phyloP scores from a whole-genome alignment of 192 early-diverging fungal genomes.

The Gigaspora rosea region DNA sequence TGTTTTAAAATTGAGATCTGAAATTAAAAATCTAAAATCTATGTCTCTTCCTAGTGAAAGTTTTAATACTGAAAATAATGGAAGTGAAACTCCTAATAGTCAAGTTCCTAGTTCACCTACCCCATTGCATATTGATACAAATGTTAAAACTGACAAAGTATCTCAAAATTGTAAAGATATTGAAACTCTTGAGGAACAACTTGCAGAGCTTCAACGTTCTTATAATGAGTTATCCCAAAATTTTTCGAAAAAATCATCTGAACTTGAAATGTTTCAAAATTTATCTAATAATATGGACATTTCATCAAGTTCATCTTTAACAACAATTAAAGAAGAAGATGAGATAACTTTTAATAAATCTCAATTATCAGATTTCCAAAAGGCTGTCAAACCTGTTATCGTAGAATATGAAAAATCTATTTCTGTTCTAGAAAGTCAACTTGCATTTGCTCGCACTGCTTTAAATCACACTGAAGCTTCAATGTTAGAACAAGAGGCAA shows the following conservation, averaged over 20 bases:
- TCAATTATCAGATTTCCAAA: conserved; percentile 33
- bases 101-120: conserved; percentile 21
- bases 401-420: conserved; percentile 70
- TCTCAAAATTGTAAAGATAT: conserved; percentile 28
- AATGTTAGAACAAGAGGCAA: conserved; percentile 58
- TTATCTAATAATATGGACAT: background rate
- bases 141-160: background rate
- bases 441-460: conserved; percentile 58
- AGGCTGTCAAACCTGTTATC: conserved; percentile 57
- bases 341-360: background rate
- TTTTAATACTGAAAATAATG: background rate
- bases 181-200: conserved; percentile 49
- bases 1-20: conserved; percentile 62
- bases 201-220: conserved; percentile 39
- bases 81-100: background rate
- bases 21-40: conserved; percentile 51
- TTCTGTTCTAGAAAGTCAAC: conserved; percentile 59
- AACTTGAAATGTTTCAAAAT: conserved; percentile 3
- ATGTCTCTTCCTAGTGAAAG: background rate
- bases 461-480: conserved; percentile 59
- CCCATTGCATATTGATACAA: conserved; percentile 29
- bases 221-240: conserved; percentile 14
- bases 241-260: background rate
- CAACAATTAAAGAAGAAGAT: conserved; percentile 41
- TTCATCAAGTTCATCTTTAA: background rate